Evolutionary conservation across 1,284 basidiomycete species (phyloP), one percentile per base, ranked within the genome.

Genomic region (Mycena sp.): DNA sequence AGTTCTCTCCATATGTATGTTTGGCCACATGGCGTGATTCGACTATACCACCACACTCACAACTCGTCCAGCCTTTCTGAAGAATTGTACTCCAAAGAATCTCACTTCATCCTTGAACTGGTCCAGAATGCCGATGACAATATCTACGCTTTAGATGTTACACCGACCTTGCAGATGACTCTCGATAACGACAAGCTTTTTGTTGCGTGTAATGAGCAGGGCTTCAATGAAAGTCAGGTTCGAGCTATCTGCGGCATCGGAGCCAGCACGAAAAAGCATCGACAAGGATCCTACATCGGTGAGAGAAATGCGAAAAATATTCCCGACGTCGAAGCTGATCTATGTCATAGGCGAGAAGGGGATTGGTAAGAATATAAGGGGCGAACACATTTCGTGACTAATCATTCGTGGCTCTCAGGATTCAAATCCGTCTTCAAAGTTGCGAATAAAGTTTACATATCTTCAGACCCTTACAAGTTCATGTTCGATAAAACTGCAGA

Each of bases 81-180:
- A 17, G 57, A 58, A 11, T 40, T 58, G 6, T 58, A 58, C 40
- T 32, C 57, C 3, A 58, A 37, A 23, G 48, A 49, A 16, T 41
- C 57, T 16, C 57, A 58, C 30, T 58, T 58, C 28, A 35, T 58
- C 19, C 40, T 58, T 0, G 57, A 58, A 44, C 48, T 58, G 16
- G 57, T 58, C 21, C 57, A 58, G 38, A 58, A 58, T 28, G 57
- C 57, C 30, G 57, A 58, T 35, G 57, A 58, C 40, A 58, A 58
- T 38, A 50, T n/a, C 4, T 58, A 58, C 25, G 21, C n/a, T n/a
- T 4, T 23, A 16, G 26, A 17, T 21, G 38, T 51, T n/a, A 58
- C 45, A 7, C 57, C 57, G n/a, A 51, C 48, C n/a, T 35, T 58
- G 16, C 17, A 40, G 11, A 54, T 58, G 2, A 11, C 17, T 10